Conservation (phyloP, 176 grass and related monocot species). For the Avena insularis region DNA sequence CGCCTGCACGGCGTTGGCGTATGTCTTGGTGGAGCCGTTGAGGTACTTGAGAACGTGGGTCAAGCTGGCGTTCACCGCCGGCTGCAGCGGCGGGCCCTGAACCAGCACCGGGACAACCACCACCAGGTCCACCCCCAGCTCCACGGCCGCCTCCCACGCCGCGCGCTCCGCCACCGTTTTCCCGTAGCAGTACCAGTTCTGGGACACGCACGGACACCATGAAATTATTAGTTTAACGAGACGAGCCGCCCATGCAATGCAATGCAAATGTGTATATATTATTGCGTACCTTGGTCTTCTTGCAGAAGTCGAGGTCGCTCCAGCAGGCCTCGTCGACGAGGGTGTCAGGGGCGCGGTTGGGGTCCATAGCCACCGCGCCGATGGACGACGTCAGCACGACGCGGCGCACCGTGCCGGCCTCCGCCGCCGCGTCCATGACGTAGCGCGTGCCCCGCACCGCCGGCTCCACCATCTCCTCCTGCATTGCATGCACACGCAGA, state of each 20-base stretch:
- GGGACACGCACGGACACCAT: background rate
- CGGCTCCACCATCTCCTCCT: slow-evolving; percentile 85
- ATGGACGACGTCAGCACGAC: no score
- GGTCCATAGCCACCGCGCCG: no score
- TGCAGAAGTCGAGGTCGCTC: slow-evolving; percentile 89
- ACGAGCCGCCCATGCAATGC: background rate
- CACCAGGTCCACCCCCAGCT: slow-evolving; percentile 58
- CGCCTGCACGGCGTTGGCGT: slow-evolving; percentile 74
- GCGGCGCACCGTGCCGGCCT: background rate
- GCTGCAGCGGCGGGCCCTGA: slow-evolving; percentile 67
- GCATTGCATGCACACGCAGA: background rate
- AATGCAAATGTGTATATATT: no score
- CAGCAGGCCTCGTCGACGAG: no score
- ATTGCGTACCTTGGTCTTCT: slow-evolving; percentile 46
- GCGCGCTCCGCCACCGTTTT: slow-evolving; percentile 69
- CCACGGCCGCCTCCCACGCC: slow-evolving; percentile 61
- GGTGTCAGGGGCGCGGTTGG: no score
- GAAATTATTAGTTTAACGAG: no score
- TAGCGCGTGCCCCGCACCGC: slow-evolving; percentile 69
- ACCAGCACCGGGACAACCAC: slow-evolving; percentile 70
- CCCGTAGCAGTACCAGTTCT: slow-evolving; percentile 93
- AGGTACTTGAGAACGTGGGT: slow-evolving; percentile 87
- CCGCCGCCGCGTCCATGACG: slow-evolving; percentile 69
- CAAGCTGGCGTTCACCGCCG: slow-evolving; percentile 73
- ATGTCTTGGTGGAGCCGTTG: slow-evolving; percentile 58